Percentiles rank a stretch among this genome's conserved stretches.
Conservation (phyloP, 208 protist genomes). For the Tritrichomonas foetus region DNA sequence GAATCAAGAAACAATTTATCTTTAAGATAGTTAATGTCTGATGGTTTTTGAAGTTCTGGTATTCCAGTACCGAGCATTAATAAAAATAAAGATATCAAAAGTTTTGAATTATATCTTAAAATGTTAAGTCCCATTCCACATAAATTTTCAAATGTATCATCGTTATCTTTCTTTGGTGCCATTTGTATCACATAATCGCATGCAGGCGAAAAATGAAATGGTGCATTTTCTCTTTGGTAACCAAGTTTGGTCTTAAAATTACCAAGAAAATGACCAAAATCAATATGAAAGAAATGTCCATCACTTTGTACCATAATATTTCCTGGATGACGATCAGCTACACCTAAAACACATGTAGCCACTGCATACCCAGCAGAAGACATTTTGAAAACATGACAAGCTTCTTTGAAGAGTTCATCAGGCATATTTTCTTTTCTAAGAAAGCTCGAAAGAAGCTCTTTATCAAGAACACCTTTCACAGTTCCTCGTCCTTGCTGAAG, state of each 20-base stretch:
- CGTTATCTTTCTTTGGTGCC: not conserved
- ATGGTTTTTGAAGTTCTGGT: not conserved
- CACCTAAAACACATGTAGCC: constrained; percentile 64
- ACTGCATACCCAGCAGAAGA: no score
- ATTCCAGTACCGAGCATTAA: constrained; percentile 33
- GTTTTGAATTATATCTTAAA: not conserved
- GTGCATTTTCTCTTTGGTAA: constrained; percentile 78
- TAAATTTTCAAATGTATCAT: not conserved
- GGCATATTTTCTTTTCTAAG: no score
- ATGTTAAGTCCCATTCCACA: not conserved
- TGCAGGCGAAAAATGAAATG: constrained; percentile 74
- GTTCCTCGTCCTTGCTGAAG: not conserved
- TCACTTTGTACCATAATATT: constrained; percentile 59
- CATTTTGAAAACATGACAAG: no score
- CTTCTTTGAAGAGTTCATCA: no score
- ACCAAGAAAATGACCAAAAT: constrained; percentile 89
- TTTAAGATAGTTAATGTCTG: constrained; percentile 33
- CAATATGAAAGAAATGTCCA: constrained; percentile 77
- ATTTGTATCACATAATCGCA: constrained; percentile 44
- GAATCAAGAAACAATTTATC: not conserved
- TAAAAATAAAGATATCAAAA: not conserved
- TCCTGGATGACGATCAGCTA: constrained; percentile 65
- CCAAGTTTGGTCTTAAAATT: constrained; percentile 86
- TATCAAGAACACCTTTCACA: not conserved
- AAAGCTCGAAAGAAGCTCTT: no score